Base-by-base conservation (phyloP, 768 basidiomycete species). In the Phylloporus sp. region DNA sequence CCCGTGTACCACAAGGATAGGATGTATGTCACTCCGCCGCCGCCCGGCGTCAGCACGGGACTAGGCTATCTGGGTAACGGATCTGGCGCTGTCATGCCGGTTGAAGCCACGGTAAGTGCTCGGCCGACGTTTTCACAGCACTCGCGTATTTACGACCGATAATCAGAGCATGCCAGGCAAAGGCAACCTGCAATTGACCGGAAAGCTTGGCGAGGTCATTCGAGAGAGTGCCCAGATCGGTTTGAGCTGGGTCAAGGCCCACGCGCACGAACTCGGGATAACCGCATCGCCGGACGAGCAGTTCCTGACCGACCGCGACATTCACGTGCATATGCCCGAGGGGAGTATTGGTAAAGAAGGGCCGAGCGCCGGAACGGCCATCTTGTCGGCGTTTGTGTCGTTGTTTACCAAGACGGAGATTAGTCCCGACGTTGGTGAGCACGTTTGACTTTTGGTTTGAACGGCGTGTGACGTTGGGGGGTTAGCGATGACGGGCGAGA, bases 401-500 rank as follows among this genome's bases (percentile, higher is more conserved):
- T 73, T 98, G 46, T 90, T 97, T 68, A 94, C 88, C 0, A 86
- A 84, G 69, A 89, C 82, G 5, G 80, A 72, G 66, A 81, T 97
- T 35, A 77, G 77, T 61, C 88, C 89, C 14, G 90, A 96, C 69
- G 89, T 96, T 44, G 92, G 90, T 92, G 56, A 18, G 85, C 68
- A 6, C 6, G 15, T 29, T 22, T 37, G n/a, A n/a, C n/a, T 18
- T 38, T 27, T 23, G 5, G 14, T 47, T 24, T 14, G 29, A 27
- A 2, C 2, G n/a, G 21, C 3, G 9, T 7, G 43, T 34, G n/a
- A 11, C 26, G 28, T 39, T 46, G 11, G 38, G 23, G 42, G n/a
- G n/a, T n/a, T 18, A 92, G 93, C 96, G 6, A 94, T 98, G 92
- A 98, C 96, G 0, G 96, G 96, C 14, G 96, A 99, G 67, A 92